phyloP scores from a whole-genome alignment of 371 early-diverging fungal species.

The Mucor circinelloides region DNA sequence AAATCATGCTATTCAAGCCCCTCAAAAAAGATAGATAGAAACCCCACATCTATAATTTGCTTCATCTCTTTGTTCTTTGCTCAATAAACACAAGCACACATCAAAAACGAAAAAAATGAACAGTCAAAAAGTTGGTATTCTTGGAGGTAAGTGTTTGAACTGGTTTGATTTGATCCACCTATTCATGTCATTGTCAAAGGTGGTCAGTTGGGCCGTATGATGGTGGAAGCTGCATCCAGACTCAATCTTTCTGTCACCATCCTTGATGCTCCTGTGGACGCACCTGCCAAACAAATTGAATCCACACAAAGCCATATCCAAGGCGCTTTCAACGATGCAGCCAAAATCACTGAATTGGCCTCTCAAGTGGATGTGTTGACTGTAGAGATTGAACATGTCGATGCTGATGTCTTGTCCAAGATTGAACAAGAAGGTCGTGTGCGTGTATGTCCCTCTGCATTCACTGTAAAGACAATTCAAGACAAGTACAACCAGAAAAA shows the following conservation, averaged over 20 bases:
- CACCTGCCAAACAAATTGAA: constrained; percentile 90
- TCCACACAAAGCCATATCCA: constrained; percentile 68
- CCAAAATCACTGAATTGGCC: constrained; percentile 77
- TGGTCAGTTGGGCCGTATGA: constrained; percentile 97
- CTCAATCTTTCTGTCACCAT: constrained; percentile 82
- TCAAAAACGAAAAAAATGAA: constrained; percentile 42
- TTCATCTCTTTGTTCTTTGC: neutral
- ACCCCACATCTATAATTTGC: neutral
- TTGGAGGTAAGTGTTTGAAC: constrained; percentile 49
- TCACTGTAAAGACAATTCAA: constrained; percentile 87
- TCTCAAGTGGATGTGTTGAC: constrained; percentile 81
- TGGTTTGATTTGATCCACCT: neutral
- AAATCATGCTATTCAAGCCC: neutral
- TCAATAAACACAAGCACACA: neutral
- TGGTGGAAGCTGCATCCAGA: constrained; percentile 91
- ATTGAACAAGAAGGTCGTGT: constrained; percentile 56
- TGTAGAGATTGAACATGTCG: constrained; percentile 96
- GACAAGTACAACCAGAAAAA: constrained; percentile 94
- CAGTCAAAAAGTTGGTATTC: constrained; percentile 65
- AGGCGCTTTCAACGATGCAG: constrained; percentile 81
- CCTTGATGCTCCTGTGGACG: constrained; percentile 73
- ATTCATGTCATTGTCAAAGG: constrained; percentile 36
- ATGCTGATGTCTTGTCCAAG: constrained; percentile 73
- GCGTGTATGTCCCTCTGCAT: constrained; percentile 76
- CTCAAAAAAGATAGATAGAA: neutral